Percentiles rank a stretch among this genome's conserved stretches.
Conservation (phyloP, 2,329 filamentous ascomycete species). For the Ophiocordyceps unilateralis region DNA sequence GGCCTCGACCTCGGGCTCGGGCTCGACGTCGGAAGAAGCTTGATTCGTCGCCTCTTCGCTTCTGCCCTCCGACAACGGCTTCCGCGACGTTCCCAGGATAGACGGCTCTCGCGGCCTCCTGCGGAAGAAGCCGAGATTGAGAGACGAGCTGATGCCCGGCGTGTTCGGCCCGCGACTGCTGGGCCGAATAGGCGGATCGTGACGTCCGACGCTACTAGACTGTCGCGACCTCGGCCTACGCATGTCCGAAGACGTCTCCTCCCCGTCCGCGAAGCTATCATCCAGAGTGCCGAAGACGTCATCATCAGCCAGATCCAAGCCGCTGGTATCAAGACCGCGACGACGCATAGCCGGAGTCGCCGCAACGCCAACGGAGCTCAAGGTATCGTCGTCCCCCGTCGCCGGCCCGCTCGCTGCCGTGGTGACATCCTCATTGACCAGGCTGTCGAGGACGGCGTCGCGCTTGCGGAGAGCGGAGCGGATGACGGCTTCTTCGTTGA, state of each 20-base stretch:
- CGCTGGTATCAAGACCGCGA: constrained; percentile 23
- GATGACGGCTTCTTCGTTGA: constrained; percentile 11
- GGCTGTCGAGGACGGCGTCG: constrained; percentile 19
- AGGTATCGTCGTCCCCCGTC: constrained; percentile 11
- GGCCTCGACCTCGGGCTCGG: constrained; percentile 37
- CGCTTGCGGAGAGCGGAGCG: constrained; percentile 11
- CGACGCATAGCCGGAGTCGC: constrained; percentile 15
- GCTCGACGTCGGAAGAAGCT: constrained; percentile 24
- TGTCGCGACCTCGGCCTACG: constrained; percentile 25
- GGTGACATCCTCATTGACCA: constrained; percentile 17
- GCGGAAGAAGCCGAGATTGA: constrained; percentile 41
- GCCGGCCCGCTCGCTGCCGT: no score
- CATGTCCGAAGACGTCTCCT: constrained; percentile 17
- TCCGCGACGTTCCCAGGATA: constrained; percentile 37
- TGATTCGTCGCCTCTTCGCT: constrained; percentile 23
- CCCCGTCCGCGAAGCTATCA: constrained; percentile 20
- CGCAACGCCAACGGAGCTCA: constrained; percentile 16
- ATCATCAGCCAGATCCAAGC: constrained; percentile 29
- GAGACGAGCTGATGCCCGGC: constrained; percentile 28
- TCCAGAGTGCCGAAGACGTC: constrained; percentile 28
- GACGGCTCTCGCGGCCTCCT: constrained; percentile 42
- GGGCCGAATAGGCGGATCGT: constrained; percentile 33
- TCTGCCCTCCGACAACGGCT: constrained; percentile 16
- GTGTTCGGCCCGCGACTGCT: constrained; percentile 32
- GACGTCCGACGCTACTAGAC: constrained; percentile 32